Percentiles rank a stretch among this genome's conserved stretches.
These are phyloP conservation scores for Arachis hypogaea DNA, from an alignment of 306 rosid genomes.

Conservation along the genomic window DNA sequence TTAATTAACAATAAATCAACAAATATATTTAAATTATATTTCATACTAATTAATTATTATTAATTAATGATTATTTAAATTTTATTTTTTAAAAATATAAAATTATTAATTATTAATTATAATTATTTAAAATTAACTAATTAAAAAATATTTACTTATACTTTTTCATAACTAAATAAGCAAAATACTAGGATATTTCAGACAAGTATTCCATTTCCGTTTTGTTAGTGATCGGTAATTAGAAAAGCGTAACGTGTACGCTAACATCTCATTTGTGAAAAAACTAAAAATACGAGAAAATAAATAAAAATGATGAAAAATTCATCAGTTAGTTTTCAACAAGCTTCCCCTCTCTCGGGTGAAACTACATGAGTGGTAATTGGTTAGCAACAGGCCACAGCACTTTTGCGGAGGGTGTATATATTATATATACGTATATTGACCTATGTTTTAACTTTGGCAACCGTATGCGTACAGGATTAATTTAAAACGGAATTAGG, in stretches of 20 bases:
- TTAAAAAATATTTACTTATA: no score
- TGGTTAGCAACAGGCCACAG: background rate
- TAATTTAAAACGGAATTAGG: slow-evolving; percentile 1
- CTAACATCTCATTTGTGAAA: background rate
- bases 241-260: slow-evolving; percentile 38
- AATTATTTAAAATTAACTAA: no score
- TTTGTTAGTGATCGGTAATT: background rate
- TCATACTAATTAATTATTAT: no score
- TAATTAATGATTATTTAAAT: no score
- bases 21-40: no score
- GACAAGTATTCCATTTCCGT: background rate
- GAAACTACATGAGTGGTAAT: background rate
- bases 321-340: background rate
- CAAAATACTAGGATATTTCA: background rate
- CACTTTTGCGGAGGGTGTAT: background rate
- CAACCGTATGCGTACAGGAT: slow-evolving; percentile 7
- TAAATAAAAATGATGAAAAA: no score
- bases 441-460: background rate
- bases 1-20: no score
- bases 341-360: no score
- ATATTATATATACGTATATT: background rate
- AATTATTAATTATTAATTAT: no score
- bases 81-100: no score
- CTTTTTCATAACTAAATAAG: background rate
- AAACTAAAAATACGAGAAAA: no score